Evolutionary conservation across 1,139 yeast genomes (phyloP).

Genomic region (Sugiyamaella japonica): DNA sequence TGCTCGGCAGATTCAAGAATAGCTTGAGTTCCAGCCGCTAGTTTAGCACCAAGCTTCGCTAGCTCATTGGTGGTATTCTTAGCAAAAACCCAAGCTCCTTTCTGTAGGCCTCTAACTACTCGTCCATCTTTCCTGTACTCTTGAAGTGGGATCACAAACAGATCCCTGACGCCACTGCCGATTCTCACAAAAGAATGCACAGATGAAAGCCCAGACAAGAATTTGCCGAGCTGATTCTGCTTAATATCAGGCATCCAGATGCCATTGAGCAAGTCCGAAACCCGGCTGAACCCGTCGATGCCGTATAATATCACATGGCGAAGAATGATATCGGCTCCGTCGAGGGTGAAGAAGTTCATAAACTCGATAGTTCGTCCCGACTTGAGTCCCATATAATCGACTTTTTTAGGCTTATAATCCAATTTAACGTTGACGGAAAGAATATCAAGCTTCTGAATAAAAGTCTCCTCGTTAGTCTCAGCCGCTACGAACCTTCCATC

Average conservation of each 20-base stretch:
- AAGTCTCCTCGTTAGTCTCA: slow-evolving; percentile 57
- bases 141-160: slow-evolving; percentile 68
- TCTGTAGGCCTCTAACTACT: slow-evolving; percentile 66
- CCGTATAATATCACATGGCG: slow-evolving; percentile 70
- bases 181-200: slow-evolving; percentile 73
- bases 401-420: slow-evolving; percentile 89
- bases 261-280: slow-evolving; percentile 57
- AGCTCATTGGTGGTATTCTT: slow-evolving; percentile 80
- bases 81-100: slow-evolving; percentile 77
- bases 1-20: slow-evolving; percentile 79
- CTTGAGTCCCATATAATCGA: slow-evolving; percentile 78
- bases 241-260: slow-evolving; percentile 88
- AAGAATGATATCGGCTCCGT: slow-evolving; percentile 73
- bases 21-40: slow-evolving; percentile 88
- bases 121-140: slow-evolving; percentile 77
- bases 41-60: slow-evolving; percentile 75
- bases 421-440: slow-evolving; percentile 63
- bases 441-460: slow-evolving; percentile 67
- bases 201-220: slow-evolving; percentile 82
- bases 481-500: slow-evolving; percentile 58
- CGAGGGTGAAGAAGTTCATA: slow-evolving; percentile 83
- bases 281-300: slow-evolving; percentile 64
- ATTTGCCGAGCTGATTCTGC: slow-evolving; percentile 72
- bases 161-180: slow-evolving; percentile 74
- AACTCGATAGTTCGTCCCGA: slow-evolving; percentile 87